These are phyloP conservation scores for Leccinellum rugosiceps DNA, from an alignment of 768 basidiomycete genomes.

Conservation along the genomic window DNA sequence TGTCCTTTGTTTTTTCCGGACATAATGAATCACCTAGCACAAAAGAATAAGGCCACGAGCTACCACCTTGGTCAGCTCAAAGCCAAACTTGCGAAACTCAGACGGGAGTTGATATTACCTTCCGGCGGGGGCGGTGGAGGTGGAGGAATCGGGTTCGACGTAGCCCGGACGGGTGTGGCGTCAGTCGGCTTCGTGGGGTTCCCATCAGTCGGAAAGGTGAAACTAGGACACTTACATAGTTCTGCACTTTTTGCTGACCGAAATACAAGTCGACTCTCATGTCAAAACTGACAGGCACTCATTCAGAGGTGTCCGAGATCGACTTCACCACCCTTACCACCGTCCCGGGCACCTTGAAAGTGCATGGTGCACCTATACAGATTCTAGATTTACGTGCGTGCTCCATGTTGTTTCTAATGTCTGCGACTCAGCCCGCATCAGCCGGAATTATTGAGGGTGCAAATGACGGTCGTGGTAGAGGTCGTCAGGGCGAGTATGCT, in stretches of 20 bases:
- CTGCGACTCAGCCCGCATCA: slow-evolving; percentile 31
- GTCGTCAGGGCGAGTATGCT: slow-evolving; percentile 74
- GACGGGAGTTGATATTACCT: slow-evolving; percentile 87
- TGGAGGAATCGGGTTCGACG: slow-evolving; percentile 92
- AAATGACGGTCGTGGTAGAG: slow-evolving; percentile 92
- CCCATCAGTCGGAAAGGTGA: slow-evolving; percentile 92
- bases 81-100: slow-evolving; percentile 96
- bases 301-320: slow-evolving; percentile 93
- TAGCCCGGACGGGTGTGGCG: slow-evolving; percentile 95
- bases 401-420: background rate
- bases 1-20: slow-evolving; percentile 10
- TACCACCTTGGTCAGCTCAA: slow-evolving; percentile 97
- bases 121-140: slow-evolving; percentile 81
- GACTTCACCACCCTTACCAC: slow-evolving; percentile 97
- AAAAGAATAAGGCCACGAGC: slow-evolving; percentile 95
- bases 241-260: slow-evolving; percentile 3
- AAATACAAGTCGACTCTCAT: slow-evolving; percentile 76
- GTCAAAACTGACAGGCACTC: slow-evolving; percentile 95
- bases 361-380: slow-evolving; percentile 95
- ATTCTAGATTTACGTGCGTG: slow-evolving; percentile 84
- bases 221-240: slow-evolving; percentile 5
- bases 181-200: slow-evolving; percentile 92
- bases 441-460: slow-evolving; percentile 99
- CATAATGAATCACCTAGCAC: slow-evolving; percentile 49
- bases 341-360: slow-evolving; percentile 90